Evolutionary conservation across 2,329 filamentous ascomycete species (phyloP).

Genomic region (Penicillium aurantiogriseum): DNA sequence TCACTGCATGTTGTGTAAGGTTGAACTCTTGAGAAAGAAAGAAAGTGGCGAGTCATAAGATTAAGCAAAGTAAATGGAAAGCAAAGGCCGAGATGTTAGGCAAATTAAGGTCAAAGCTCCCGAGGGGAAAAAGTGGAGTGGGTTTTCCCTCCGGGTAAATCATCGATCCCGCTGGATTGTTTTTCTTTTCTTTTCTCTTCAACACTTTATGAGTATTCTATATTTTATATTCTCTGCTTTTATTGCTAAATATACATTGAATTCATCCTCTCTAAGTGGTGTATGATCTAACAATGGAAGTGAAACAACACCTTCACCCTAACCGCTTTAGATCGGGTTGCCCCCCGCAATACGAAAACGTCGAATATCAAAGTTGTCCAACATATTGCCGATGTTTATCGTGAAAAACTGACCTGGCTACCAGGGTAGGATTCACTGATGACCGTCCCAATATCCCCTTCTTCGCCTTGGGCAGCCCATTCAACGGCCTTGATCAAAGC

Average conservation of each 20-base stretch:
- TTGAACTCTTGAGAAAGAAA: neutral
- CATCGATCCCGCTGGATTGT: neutral
- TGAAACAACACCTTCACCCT: neutral
- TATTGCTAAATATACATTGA: neutral
- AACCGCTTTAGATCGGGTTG: slow-evolving; percentile 1
- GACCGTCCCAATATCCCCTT: slow-evolving; percentile 34
- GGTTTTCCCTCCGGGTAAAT: slow-evolving; percentile 2
- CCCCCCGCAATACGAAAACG: slow-evolving; percentile 1
- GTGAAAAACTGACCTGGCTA: slow-evolving; percentile 32
- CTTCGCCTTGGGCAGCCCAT: slow-evolving; percentile 41
- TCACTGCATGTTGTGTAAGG: slow-evolving; percentile 14
- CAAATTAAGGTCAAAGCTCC: neutral
- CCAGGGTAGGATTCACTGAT: slow-evolving; percentile 35
- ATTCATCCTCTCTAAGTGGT: neutral
- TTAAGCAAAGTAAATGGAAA: neutral
- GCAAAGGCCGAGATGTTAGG: neutral
- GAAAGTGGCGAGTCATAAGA: neutral
- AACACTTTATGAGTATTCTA: neutral
- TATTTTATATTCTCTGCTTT: neutral
- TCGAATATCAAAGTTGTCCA: neutral
- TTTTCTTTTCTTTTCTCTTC: neutral
- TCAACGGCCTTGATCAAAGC: slow-evolving; percentile 44
- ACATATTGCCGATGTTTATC: slow-evolving; percentile 19
- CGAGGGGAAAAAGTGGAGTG: slow-evolving; percentile 5
- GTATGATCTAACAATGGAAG: neutral